Evolutionary conservation across 2,329 filamentous ascomycete species (phyloP).

Genomic region (Alternaria sp.): DNA sequence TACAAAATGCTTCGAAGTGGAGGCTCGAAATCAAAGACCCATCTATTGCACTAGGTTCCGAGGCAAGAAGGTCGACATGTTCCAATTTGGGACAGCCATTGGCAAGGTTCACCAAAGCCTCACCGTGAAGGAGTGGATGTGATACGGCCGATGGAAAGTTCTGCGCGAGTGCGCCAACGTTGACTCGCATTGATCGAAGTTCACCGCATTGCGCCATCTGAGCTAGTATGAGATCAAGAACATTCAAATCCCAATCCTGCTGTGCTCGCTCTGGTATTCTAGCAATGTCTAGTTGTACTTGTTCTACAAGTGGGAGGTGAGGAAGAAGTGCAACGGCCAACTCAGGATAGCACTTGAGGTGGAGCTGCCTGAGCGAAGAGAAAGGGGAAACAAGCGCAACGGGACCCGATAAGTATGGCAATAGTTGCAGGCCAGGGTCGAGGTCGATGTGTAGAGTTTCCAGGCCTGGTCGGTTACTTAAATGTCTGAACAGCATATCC

Average conservation of each 20-base stretch:
- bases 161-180: constrained; percentile 33
- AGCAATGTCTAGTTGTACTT: constrained; percentile 42
- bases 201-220: constrained; percentile 28
- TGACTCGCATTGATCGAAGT: constrained; percentile 36
- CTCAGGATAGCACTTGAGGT: constrained; percentile 46
- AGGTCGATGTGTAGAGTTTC: constrained; percentile 44
- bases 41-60: constrained; percentile 41
- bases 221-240: constrained; percentile 35
- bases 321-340: constrained; percentile 38
- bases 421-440: constrained; percentile 37
- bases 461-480: constrained; percentile 36
- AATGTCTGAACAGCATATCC: constrained; percentile 37
- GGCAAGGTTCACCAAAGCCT: constrained; percentile 32
- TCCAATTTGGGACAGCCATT: constrained; percentile 32
- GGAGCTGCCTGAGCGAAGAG: constrained; percentile 31
- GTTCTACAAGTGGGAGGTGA: constrained; percentile 34
- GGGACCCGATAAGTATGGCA: constrained; percentile 33
- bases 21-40: constrained; percentile 35
- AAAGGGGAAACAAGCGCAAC: constrained; percentile 29
- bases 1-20: constrained; percentile 43
- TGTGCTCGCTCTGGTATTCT: constrained; percentile 30
- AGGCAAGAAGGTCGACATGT: constrained; percentile 38
- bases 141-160: constrained; percentile 36
- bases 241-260: constrained; percentile 26
- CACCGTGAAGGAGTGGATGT: constrained; percentile 34